These are phyloP conservation scores for Aspergillus ustus DNA, from an alignment of 2,329 filamentous ascomycete species.

Conservation along the genomic window DNA sequence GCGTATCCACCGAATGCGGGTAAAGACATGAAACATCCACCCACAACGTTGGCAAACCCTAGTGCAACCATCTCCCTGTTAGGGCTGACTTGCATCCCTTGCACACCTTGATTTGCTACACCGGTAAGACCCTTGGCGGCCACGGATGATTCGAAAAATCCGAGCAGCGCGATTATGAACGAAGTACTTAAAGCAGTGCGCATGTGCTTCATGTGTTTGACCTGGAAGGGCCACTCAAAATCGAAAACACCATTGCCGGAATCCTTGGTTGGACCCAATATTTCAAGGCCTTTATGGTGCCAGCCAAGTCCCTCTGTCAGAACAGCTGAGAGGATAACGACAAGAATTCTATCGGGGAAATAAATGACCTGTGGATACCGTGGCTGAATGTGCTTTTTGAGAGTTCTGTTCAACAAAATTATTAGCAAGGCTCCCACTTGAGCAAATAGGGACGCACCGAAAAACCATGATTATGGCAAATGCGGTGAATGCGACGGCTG, in stretches of 20 bases:
- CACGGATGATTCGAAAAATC: slow-evolving; percentile 98
- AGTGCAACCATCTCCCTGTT: slow-evolving; percentile 94
- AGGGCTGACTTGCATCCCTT: slow-evolving; percentile 80
- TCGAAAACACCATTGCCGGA: slow-evolving; percentile 72
- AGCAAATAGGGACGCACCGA: slow-evolving; percentile 58
- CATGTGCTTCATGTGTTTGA: slow-evolving; percentile 77
- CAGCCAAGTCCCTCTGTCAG: slow-evolving; percentile 77
- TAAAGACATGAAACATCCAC: slow-evolving; percentile 87
- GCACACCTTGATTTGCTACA: slow-evolving; percentile 63
- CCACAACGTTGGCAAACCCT: slow-evolving; percentile 87
- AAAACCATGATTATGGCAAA: slow-evolving; percentile 91
- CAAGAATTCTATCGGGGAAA: slow-evolving; percentile 86
- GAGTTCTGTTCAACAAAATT: slow-evolving; percentile 58
- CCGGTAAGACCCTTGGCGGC: slow-evolving; percentile 85
- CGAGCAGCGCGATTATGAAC: slow-evolving; percentile 89
- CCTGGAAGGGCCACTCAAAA: slow-evolving; percentile 84
- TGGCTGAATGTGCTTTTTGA: slow-evolving; percentile 81
- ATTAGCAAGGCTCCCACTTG: slow-evolving; percentile 1
- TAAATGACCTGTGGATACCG: slow-evolving; percentile 82
- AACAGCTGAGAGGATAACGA: slow-evolving; percentile 83
- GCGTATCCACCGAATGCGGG: slow-evolving; percentile 97
- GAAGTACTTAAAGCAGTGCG: slow-evolving; percentile 86
- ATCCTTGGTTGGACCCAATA: slow-evolving; percentile 81
- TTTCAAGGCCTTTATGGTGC: slow-evolving; percentile 77
- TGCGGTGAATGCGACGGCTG: slow-evolving; percentile 74